These are phyloP conservation scores for Artemisia tridentata DNA, from an alignment of 129 eudicot species.

Conservation along the genomic window DNA sequence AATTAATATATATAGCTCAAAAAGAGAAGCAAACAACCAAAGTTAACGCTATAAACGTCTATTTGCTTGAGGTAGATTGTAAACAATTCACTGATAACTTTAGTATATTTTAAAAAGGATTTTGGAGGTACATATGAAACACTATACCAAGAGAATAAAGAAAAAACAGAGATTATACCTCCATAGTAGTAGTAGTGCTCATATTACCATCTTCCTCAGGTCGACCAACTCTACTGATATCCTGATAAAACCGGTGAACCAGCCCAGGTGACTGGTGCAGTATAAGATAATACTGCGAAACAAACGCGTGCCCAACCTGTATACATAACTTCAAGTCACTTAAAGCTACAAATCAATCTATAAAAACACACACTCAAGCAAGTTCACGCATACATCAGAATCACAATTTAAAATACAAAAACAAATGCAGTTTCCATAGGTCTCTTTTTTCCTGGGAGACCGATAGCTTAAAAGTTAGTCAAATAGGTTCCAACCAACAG, in stretches of 20 bases:
- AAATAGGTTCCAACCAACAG: too few relatives aligned
- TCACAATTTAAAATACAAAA: too few relatives aligned
- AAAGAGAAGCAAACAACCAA: not conserved
- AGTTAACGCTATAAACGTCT: not conserved
- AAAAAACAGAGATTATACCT: constrained; percentile 36
- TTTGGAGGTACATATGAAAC: not conserved
- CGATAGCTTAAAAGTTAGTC: too few relatives aligned
- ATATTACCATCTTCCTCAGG: constrained; percentile 67
- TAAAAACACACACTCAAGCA: not conserved
- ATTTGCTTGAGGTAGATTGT: not conserved
- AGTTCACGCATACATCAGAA: not conserved
- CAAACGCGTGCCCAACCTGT: constrained; percentile 87
- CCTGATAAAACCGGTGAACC: constrained; percentile 78
- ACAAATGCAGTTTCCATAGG: too few relatives aligned
- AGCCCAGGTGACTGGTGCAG: constrained; percentile 81
- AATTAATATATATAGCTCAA: not conserved
- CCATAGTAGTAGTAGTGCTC: constrained; percentile 76
- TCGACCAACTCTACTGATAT: constrained; percentile 76
- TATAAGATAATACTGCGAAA: constrained; percentile 75
- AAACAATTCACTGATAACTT: not conserved
- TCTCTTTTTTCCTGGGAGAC: too few relatives aligned
- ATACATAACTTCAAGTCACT: not conserved
- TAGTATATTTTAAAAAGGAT: not conserved
- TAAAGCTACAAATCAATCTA: constrained; percentile 1
- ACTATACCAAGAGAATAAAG: not conserved